Base-by-base conservation (phyloP, 2,329 filamentous ascomycete genomes). In the Metarhizium brunneum region DNA sequence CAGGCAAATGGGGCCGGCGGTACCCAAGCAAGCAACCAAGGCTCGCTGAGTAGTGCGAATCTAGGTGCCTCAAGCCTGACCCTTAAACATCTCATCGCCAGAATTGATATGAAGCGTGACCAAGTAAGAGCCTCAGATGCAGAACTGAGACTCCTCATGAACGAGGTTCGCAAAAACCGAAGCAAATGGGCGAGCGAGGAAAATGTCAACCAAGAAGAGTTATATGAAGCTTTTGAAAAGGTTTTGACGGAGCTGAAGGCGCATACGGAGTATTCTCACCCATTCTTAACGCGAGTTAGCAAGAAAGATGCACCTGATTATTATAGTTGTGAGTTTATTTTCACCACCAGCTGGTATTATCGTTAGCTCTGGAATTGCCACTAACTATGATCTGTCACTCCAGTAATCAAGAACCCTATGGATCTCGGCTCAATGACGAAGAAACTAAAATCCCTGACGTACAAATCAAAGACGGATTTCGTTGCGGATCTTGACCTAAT, bases 141-240 rank as follows among this genome's bases (percentile, higher is more conserved):
- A 29, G 92, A 99, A 67, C 77, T 99, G 57, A 85, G 94, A 57
- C 90, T 87, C 52, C 76, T 99, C 57, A 96, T 99, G 82, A 96
- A 94, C 64, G 94, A 99, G 71, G 94, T 99, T 18, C 84, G 94
- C 60, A 99, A 97, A 71, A 97, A 97, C 64, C 82, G 94, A 65
- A 97, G 92, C 72, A 99, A 99, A 73, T 99, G 94, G 94, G 92
- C 94, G 3, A 97, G 88, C 69, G 94, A 97, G 71, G 94, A 99
- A 64, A 94, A 95, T 63, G 87, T 99, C 59, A 92, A 94, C 57
- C 94, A 99, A 71, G 94, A 99, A 71, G 94, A 99, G 71, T 79
- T 99, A 6, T 99, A 99, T 68, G 94, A 99, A 74, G 90, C 94
- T 11, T 80, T 94, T 14, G 94, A 99, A 70, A 97, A 97, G 74